Percentiles rank a stretch among this genome's conserved stretches.
Conservation (phyloP, 2,329 filamentous ascomycete genomes). For the Ophiostoma sp. region DNA sequence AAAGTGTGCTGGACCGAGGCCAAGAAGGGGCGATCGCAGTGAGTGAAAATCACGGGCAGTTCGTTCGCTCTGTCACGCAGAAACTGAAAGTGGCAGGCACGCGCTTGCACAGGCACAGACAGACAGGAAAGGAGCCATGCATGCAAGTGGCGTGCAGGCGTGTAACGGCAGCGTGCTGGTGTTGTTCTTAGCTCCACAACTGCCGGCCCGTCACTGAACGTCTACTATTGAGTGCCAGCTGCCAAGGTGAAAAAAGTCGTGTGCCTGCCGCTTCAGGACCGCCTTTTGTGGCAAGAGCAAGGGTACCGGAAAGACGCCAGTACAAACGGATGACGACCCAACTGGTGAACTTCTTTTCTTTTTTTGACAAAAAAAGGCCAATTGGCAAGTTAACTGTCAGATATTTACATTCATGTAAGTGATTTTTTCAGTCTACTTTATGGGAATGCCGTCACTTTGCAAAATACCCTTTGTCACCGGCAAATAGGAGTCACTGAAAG, state of each 20-base stretch:
- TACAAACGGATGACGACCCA: too few species aligned
- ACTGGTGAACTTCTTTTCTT: neutral
- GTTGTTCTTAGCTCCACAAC: neutral
- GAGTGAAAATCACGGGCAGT: neutral
- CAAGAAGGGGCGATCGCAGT: neutral
- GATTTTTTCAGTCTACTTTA: neutral
- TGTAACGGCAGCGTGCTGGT: neutral
- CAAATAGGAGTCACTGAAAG: neutral
- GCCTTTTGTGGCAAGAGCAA: neutral
- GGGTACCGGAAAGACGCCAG: neutral
- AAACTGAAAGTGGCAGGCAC: neutral
- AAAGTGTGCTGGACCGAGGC: neutral
- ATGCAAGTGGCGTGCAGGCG: neutral
- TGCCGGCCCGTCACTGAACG: neutral
- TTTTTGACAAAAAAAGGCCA: neutral
- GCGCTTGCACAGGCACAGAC: neutral
- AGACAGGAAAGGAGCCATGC: neutral
- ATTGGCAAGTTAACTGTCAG: neutral
- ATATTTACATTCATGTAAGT: conserved; percentile 6
- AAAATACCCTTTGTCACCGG: neutral
- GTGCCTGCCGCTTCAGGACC: neutral
- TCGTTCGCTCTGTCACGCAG: neutral
- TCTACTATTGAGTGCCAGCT: neutral
- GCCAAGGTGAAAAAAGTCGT: conserved; percentile 20
- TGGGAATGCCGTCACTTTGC: neutral